Conservation (phyloP, 2,329 filamentous ascomycete species). For the Blastomyces emzantsi region DNA sequence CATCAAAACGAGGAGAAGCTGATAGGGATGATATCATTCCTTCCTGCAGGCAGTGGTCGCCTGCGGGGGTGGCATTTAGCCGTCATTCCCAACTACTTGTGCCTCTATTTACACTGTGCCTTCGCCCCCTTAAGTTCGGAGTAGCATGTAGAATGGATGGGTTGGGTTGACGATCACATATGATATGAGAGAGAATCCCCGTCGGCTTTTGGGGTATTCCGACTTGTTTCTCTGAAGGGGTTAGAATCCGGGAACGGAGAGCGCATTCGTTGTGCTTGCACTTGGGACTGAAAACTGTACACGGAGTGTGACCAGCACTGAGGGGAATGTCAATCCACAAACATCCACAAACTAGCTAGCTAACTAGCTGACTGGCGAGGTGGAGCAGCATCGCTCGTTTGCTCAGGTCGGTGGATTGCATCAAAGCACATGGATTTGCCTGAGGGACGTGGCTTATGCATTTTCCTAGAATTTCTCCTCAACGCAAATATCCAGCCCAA, state of each 20-base stretch:
- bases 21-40: not conserved
- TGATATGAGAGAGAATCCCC: too few relatives aligned
- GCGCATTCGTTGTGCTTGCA: not conserved
- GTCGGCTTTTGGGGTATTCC: not conserved
- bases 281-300: too few relatives aligned
- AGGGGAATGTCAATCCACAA: not conserved
- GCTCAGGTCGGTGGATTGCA: not conserved
- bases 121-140: too few relatives aligned
- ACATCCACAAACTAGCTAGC: not conserved
- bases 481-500: not conserved
- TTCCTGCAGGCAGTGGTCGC: not conserved
- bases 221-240: not conserved
- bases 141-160: too few relatives aligned
- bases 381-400: not conserved
- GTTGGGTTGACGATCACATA: too few relatives aligned
- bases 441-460: not conserved
- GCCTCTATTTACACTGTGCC: too few relatives aligned
- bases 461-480: not conserved
- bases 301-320: too few relatives aligned
- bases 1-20: slow-evolving; percentile 3
- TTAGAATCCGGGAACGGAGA: not conserved
- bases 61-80: too few relatives aligned
- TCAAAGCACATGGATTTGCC: not conserved
- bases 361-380: not conserved
- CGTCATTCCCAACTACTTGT: not conserved